Base-by-base conservation (phyloP, 352 stramenopile species). In the Sclerospora graminicola region DNA sequence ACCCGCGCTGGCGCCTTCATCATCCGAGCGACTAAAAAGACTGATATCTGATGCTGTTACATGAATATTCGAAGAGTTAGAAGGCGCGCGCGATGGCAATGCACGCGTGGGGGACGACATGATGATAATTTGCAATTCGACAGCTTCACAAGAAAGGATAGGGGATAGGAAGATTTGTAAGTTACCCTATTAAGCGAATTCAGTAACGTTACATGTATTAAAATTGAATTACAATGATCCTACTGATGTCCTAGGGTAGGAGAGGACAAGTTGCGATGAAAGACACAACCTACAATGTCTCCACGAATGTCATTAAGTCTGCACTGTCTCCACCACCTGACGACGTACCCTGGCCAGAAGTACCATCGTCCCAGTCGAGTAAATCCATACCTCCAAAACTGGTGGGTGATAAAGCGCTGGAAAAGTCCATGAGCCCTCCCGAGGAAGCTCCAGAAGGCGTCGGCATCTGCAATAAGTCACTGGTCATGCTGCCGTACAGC, bases 241-340 rank as follows among this genome's bases (percentile, higher is more conserved):
- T 57, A 51, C 34, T 39, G 10, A 2, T 15, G 8, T 23, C 9
- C 39, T 52, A 30, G n/a, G n/a, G n/a, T n/a, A n/a, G n/a, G n/a
- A n/a, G n/a, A n/a, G n/a, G n/a, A n/a, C n/a, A n/a, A n/a, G n/a
- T n/a, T n/a, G n/a, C n/a, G n/a, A n/a, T n/a, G n/a, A n/a, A n/a
- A n/a, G n/a, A n/a, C 47, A 52, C 53, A 26, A 32, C 44, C 41
- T 63, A 66, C 57, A 66, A 51, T 15, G 69, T 70, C 41, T 88
- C 76, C n/a, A 87, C 75, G 45, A 88, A 84, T 6, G 44, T 59
- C 69, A 88, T 82, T 31, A 88, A 51, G 48, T 88, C 73, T 9
- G 65, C 57, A 36, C 57, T 66, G 51, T 83, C 76, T 24, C 69
- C 48, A 13, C 40, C 43, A 38, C 28, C 28, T 5, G 28, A 33